These are phyloP conservation scores for Rhodomyrtus psidioides DNA, from an alignment of 441 rosid genomes.

Conservation along the genomic window DNA sequence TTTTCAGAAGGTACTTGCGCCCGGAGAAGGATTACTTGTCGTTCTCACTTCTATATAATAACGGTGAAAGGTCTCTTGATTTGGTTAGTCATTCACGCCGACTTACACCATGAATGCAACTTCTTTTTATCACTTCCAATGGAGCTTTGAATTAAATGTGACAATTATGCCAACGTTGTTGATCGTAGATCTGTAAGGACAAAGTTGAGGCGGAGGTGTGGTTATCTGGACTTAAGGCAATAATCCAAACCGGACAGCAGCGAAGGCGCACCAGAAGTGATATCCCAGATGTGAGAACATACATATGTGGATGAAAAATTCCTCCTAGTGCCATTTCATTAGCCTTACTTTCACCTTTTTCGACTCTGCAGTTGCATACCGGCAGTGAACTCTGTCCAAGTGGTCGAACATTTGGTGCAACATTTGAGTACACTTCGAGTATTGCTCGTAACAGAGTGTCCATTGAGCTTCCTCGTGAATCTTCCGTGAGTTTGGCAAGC, in stretches of 20 bases:
- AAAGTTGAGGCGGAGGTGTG: constrained; percentile 83
- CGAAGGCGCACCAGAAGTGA: constrained; percentile 5
- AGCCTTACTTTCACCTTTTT: neutral
- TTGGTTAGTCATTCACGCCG: constrained; percentile 47
- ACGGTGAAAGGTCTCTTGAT: constrained; percentile 85
- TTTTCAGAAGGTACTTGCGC: constrained; percentile 79
- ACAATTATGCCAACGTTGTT: neutral
- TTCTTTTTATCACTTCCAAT: neutral
- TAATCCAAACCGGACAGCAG: constrained; percentile 16
- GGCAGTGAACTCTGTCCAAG: constrained; percentile 25
- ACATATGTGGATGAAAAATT: neutral
- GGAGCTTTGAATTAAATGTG: neutral
- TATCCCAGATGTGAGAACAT: constrained; percentile 51
- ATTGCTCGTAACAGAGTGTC: constrained; percentile 49
- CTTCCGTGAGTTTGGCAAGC: constrained; percentile 26
- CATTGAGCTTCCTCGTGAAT: constrained; percentile 38
- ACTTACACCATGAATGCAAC: neutral
- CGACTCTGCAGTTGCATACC: constrained; percentile 38
- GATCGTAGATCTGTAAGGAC: constrained; percentile 77
- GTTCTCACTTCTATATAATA: constrained; percentile 80
- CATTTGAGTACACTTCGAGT: constrained; percentile 41
- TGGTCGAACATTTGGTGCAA: constrained; percentile 41
- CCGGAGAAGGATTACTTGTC: constrained; percentile 91
- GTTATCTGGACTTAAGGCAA: constrained; percentile 66
- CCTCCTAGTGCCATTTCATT: neutral